Evolutionary conservation across 2,329 filamentous ascomycete species (phyloP).

Genomic region (Aspergillus quadricinctus): DNA sequence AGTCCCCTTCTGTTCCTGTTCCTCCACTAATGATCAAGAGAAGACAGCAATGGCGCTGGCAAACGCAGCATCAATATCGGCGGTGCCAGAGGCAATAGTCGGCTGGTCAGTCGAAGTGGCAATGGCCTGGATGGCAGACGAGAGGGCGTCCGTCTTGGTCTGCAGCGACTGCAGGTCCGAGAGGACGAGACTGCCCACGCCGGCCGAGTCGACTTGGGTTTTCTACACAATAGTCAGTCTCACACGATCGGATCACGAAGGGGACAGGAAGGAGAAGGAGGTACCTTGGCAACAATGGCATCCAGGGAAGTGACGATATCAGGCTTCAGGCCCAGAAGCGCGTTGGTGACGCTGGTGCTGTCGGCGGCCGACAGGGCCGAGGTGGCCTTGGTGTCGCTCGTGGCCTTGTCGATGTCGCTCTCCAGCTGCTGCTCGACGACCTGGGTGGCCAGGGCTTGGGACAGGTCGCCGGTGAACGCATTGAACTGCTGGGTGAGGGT

Average conservation of each 20-base stretch:
- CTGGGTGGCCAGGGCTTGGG: conserved; percentile 1
- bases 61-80: conserved; percentile 6
- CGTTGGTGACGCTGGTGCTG: conserved; percentile 4
- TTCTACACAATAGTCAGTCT: background rate
- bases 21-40: background rate
- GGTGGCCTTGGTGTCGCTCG: conserved; percentile 1
- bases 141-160: conserved; percentile 3
- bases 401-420: conserved; percentile 4
- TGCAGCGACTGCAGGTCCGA: conserved; percentile 1
- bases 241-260: background rate
- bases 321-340: conserved; percentile 6
- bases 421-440: conserved; percentile 2
- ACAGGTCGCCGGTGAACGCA: conserved; percentile 4
- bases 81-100: conserved; percentile 1
- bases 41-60: conserved; percentile 4
- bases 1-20: background rate
- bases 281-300: conserved; percentile 7
- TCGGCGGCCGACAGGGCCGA: conserved; percentile 3
- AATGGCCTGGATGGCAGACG: conserved; percentile 2
- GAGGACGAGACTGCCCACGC: conserved; percentile 1
- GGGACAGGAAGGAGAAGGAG: background rate
- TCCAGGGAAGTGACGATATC: conserved; percentile 1
- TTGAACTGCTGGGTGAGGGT: conserved; percentile 2
- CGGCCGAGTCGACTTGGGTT: conserved; percentile 1
- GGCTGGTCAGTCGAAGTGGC: conserved; percentile 4